Base-by-base conservation (phyloP, 139 green algal genomes). In the Zygnema circumcarinatum region DNA sequence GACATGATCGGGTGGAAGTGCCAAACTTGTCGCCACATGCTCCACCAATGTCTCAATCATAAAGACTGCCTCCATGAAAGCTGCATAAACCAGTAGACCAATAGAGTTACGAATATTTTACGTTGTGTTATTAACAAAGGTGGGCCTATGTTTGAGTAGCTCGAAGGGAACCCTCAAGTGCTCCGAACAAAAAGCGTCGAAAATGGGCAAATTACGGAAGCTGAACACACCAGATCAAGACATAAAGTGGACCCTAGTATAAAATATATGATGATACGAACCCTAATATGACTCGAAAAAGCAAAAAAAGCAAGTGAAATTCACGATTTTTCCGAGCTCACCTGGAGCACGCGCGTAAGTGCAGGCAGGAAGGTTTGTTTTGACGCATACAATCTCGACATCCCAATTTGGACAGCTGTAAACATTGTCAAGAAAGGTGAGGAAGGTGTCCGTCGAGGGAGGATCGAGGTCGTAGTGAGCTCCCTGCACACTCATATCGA, bases 21-120 rank as follows among this genome's bases (percentile, higher is more conserved):
- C 79, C 16, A 87, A 16, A n/a, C 1, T 33, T 36, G 2, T n/a
- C 22, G 86, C 86, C 79, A 76, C 86, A 67, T 87, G 79, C 42
- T 91, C 86, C 21, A 91, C 11, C 16, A 83, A 62, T 20, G 2
- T 83, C 86, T 91, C 86, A 2, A 83, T 83, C 47, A 91, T 41
- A 74, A 88, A 83, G 21, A 81, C 47, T 3, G 80, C 52, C 42
- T 88, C 81, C 67, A 91, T 7, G 7, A 73, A 84, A 2, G 72
- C 86, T 87, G 81, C 78, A 22, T 22, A 69, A n/a, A n/a, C n/a
- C n/a, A n/a, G n/a, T n/a, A n/a, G n/a, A n/a, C 16, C 21, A 16
- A 22, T 21, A 21, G 72, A 16, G 72, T 72, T n/a, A 72, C 29
- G 56, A 72, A n/a, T 72, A 29, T 25, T 72, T 72, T 25, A 72